Percentiles rank a stretch among this genome's conserved stretches.
Evolutionary conservation across 2,329 filamentous ascomycete species (phyloP).

Genomic region (Phaeomoniella chlamydospora): DNA sequence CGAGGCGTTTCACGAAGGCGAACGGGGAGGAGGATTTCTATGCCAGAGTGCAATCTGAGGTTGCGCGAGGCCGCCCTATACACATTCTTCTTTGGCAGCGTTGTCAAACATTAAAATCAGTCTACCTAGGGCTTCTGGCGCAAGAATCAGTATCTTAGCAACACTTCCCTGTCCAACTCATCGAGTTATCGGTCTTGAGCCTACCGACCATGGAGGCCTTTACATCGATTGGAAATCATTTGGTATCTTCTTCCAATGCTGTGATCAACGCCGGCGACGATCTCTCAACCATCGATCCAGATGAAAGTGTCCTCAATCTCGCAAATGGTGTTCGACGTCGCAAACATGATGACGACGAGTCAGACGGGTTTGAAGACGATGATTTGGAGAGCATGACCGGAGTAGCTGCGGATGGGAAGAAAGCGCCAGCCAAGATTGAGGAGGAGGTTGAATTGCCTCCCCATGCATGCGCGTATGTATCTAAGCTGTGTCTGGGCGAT

Average conservation of each 20-base stretch:
- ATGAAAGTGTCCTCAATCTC: constrained; percentile 65
- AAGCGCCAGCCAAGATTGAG: constrained; percentile 38
- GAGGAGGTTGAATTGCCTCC: constrained; percentile 83
- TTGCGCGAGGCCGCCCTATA: no score
- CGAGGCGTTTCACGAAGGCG: not conserved
- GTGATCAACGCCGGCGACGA: constrained; percentile 82
- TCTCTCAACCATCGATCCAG: constrained; percentile 56
- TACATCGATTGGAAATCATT: constrained; percentile 73
- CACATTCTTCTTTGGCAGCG: no score
- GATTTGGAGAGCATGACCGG: constrained; percentile 66
- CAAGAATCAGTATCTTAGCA: no score
- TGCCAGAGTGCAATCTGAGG: not conserved
- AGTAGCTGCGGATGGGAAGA: constrained; percentile 60
- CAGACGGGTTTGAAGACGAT: constrained; percentile 71
- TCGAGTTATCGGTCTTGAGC: no score
- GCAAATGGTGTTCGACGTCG: constrained; percentile 47
- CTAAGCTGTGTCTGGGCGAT: not conserved
- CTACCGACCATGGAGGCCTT: constrained; percentile 60
- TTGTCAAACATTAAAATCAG: no score
- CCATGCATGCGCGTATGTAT: constrained; percentile 85
- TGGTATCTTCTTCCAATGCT: constrained; percentile 69
- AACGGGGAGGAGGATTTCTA: not conserved
- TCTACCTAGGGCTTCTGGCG: no score
- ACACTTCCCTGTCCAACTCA: no score
- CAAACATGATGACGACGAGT: constrained; percentile 75